Base-by-base conservation (phyloP, 2,329 filamentous ascomycete species). In the Neopestalotiopsis clavispora region DNA sequence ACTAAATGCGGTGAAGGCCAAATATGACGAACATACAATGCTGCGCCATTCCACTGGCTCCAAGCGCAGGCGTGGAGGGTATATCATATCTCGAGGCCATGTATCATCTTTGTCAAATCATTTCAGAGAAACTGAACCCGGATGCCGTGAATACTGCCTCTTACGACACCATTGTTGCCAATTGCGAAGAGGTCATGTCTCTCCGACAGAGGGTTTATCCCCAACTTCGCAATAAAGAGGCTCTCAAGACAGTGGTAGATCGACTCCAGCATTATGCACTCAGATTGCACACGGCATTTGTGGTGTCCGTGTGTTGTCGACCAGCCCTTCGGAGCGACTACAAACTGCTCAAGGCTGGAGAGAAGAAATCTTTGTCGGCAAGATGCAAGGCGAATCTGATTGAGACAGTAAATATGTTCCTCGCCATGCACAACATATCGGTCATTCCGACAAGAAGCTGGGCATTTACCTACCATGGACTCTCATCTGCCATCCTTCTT, bases 391-490 rank as follows among this genome's bases (percentile, higher is more conserved):
- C 82, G 17, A 91, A 90, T 74, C 80, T 91, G 32, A 87, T 87
- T 5, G 89, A 91, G 75, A 91, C 89, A 13, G 89, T 91, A 12
- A 85, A 88, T 56, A 91, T 91, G 89, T 91, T 91, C 74, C 80
- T 91, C 28, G 87, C 89, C 17, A 91, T 91, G 89, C 89, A 91
- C 76, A 89, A 90, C 71, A 80, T 91, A 38, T 91, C 89, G 1
- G 87, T 90, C 9, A 91, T 91, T 61, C 89, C 89, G 1, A 91
- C 89, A 0, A 83, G 89, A 32, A 91, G 88, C 68, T 91, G 89
- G 89, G 89, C 89, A 0, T 91, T 91, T 70, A 91, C 89, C 0
- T 91, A 91, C 69, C 89, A 91, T 73, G 89, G 89, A 1, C 83
- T 91, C 7, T 91, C 89, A 9, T 91, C 89, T 0, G 89, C 89